Conservation (phyloP, 192 early-diverging fungal genomes). For the Coemansia sp. region DNA sequence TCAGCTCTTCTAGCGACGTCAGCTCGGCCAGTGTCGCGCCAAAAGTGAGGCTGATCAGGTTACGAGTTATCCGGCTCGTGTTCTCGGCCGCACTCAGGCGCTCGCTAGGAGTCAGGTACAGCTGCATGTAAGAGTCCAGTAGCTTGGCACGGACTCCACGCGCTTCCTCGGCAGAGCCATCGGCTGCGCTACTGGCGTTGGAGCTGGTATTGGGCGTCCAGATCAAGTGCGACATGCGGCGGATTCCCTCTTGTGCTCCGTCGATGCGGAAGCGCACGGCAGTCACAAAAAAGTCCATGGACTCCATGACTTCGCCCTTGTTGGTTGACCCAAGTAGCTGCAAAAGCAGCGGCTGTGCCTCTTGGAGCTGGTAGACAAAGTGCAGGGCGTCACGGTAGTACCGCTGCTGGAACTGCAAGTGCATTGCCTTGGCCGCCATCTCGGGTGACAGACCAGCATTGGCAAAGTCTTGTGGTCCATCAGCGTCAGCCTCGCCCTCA, state of each 20-base stretch:
- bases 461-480: slow-evolving; percentile 36
- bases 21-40: slow-evolving; percentile 88
- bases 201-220: slow-evolving; percentile 70
- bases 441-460: slow-evolving; percentile 50
- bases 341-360: slow-evolving; percentile 71
- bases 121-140: slow-evolving; percentile 71
- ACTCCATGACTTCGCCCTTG: slow-evolving; percentile 92
- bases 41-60: slow-evolving; percentile 71
- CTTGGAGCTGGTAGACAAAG: slow-evolving; percentile 82
- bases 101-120: slow-evolving; percentile 72
- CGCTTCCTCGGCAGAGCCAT: slow-evolving; percentile 61
- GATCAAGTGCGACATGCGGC: slow-evolving; percentile 94
- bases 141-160: slow-evolving; percentile 73
- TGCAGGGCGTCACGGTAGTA: slow-evolving; percentile 89
- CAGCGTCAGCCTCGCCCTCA: slow-evolving; percentile 37
- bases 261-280: slow-evolving; percentile 86
- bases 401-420: slow-evolving; percentile 61
- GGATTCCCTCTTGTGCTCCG: slow-evolving; percentile 78
- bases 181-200: slow-evolving; percentile 18
- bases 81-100: slow-evolving; percentile 43
- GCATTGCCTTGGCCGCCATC: slow-evolving; percentile 56
- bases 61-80: slow-evolving; percentile 60
- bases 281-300: slow-evolving; percentile 92
- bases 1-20: slow-evolving; percentile 90
- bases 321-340: slow-evolving; percentile 85